Percentiles rank a stretch among this genome's conserved stretches.
Conservation (phyloP, 495 filamentous ascomycete genomes). For the Massariosphaeria phaeospora region DNA sequence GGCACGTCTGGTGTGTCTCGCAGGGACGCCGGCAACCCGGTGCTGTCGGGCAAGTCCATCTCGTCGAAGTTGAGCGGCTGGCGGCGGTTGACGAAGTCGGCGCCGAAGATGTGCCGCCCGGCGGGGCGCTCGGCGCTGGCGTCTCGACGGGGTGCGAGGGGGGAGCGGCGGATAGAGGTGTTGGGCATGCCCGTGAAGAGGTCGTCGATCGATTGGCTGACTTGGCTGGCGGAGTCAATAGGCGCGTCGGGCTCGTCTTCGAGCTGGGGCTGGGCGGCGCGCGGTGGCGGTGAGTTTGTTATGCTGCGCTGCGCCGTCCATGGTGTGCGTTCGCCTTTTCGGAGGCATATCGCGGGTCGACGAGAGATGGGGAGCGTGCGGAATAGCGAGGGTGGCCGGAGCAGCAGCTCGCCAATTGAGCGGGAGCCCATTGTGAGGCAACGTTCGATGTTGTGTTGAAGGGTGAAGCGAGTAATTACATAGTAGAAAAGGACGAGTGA, state of each 20-base stretch:
- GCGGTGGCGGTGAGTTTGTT: background rate
- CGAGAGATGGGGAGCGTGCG: background rate
- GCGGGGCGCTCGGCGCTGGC: background rate
- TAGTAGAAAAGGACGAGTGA: background rate
- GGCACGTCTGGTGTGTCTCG: constrained; percentile 5
- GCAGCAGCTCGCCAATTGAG: constrained; percentile 12
- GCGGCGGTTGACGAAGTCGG: background rate
- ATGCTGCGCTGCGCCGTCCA: background rate
- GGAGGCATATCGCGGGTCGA: background rate
- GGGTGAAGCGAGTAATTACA: background rate
- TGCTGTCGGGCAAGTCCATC: constrained; percentile 8
- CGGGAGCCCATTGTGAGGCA: constrained; percentile 15
- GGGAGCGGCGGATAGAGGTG: background rate
- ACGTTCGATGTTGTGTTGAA: background rate
- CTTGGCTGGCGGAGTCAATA: background rate
- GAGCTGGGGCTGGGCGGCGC: background rate
- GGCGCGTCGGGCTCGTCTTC: background rate
- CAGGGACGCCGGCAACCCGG: background rate
- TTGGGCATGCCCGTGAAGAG: constrained; percentile 7
- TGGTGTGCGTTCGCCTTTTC: too few species aligned
- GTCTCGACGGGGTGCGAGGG: background rate
- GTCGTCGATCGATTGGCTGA: background rate
- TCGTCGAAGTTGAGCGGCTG: constrained; percentile 10
- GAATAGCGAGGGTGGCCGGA: constrained; percentile 14
- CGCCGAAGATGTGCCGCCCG: background rate